phyloP scores from a whole-genome alignment of 2,329 filamentous ascomycete species.

The Aschersonia sp. region DNA sequence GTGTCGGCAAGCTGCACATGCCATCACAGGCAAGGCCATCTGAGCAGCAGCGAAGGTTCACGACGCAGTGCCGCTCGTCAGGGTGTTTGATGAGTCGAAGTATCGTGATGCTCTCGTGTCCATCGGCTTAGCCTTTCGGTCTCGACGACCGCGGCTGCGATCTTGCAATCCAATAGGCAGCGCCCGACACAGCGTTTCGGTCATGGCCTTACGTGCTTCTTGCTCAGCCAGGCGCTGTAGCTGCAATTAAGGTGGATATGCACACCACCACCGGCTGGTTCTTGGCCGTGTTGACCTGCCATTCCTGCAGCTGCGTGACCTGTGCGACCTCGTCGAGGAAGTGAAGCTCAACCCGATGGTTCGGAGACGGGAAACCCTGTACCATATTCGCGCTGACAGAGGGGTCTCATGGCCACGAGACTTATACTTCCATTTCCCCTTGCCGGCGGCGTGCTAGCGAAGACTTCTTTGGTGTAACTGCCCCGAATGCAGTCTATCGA shows the following conservation, averaged over 20 bases:
- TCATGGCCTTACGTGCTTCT: neutral
- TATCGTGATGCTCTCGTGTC: neutral
- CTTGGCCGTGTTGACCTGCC: constrained; percentile 4
- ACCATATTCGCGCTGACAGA: too few species aligned
- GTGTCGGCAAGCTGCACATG: neutral
- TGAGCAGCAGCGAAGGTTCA: neutral
- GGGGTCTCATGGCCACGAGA: too few species aligned
- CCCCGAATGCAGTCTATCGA: too few species aligned
- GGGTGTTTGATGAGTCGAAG: neutral
- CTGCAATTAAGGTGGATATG: neutral
- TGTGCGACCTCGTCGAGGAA: neutral
- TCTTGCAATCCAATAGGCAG: neutral
- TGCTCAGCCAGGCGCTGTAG: neutral
- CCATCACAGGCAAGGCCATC: neutral
- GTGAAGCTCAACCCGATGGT: too few species aligned
- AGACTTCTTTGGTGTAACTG: too few species aligned
- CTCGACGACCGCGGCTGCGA: neutral
- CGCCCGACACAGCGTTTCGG: neutral
- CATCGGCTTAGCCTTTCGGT: neutral
- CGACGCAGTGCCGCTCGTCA: too few species aligned
- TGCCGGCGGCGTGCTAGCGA: too few species aligned
- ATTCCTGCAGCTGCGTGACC: constrained; percentile 4
- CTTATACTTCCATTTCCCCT: too few species aligned
- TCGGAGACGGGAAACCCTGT: too few species aligned
- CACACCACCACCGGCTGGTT: constrained; percentile 3